phyloP scores from a whole-genome alignment of 2,329 filamentous ascomycete genomes.

The Neonectria coccinea region DNA sequence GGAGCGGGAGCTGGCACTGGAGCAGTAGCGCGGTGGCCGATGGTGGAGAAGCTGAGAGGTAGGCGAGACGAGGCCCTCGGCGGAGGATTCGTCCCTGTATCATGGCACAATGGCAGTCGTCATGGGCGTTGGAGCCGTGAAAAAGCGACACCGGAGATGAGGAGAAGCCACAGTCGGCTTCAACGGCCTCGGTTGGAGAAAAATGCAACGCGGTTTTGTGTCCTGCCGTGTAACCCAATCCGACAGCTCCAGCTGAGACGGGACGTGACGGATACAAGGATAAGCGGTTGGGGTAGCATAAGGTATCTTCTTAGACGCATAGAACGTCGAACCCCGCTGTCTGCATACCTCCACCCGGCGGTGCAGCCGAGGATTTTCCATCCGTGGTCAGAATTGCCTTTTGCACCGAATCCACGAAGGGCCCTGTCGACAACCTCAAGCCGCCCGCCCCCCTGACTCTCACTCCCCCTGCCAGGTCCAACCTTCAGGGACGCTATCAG shows the following conservation, averaged over 20 bases:
- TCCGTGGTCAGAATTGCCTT: constrained; percentile 36
- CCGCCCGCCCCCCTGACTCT: constrained; percentile 22
- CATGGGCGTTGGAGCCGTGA: constrained; percentile 10
- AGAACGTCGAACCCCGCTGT: neutral
- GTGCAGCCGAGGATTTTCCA: constrained; percentile 43
- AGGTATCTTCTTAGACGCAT: constrained; percentile 25
- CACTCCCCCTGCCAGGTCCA: constrained; percentile 18
- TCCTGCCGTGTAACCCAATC: constrained; percentile 42
- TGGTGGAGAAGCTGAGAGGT: constrained; percentile 30
- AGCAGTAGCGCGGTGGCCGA: constrained; percentile 30
- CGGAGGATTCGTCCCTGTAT: constrained; percentile 44
- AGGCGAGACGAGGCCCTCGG: constrained; percentile 41
- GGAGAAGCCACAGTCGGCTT: constrained; percentile 1
- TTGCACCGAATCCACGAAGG: constrained; percentile 38
- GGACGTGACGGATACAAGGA: constrained; percentile 31
- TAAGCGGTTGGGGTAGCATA: constrained; percentile 31
- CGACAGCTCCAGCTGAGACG: constrained; percentile 24
- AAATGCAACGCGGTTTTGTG: constrained; percentile 26
- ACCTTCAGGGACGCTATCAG: constrained; percentile 22
- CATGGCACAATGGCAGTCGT: constrained; percentile 43
- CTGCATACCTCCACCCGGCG: constrained; percentile 17
- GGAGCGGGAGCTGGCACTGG: constrained; percentile 31
- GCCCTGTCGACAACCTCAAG: constrained; percentile 32
- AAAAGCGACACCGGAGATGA: constrained; percentile 20
- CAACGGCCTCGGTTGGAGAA: constrained; percentile 23